Percentiles rank a stretch among this genome's conserved stretches.
These are phyloP conservation scores for Lathyrus aphaca DNA, from an alignment of 306 rosid genomes.

Conservation along the genomic window DNA sequence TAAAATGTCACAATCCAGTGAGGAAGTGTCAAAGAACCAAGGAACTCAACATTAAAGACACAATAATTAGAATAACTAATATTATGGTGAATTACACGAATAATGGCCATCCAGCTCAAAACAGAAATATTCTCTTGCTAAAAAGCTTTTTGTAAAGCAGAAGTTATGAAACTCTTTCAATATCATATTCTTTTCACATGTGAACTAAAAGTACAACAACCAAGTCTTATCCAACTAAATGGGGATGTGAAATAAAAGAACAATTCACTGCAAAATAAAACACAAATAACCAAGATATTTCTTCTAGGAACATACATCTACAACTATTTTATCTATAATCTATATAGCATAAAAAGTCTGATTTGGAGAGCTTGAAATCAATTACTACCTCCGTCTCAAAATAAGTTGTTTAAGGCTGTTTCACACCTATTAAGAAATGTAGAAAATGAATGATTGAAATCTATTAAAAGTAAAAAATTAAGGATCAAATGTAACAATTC, in stretches of 20 bases:
- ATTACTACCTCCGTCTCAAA: background rate
- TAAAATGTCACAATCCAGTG: no score
- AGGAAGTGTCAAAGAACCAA: constrained; percentile 6
- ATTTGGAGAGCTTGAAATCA: constrained; percentile 11
- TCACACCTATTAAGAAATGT: no score
- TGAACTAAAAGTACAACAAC: background rate
- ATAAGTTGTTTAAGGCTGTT: no score
- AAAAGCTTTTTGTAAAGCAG: constrained; percentile 17
- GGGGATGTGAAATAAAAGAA: constrained; percentile 7
- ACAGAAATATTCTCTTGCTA: constrained; percentile 1
- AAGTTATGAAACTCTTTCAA: background rate
- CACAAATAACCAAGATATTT: constrained; percentile 22
- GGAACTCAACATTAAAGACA: constrained; percentile 7
- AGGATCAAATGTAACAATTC: no score
- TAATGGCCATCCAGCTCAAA: background rate
- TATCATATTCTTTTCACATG: background rate
- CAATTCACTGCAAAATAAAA: constrained; percentile 19
- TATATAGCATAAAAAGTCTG: constrained; percentile 7
- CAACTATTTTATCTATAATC: constrained; percentile 24
- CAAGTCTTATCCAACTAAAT: no score
- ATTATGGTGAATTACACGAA: background rate
- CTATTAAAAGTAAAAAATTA: no score
- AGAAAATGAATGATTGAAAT: no score
- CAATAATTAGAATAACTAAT: background rate
- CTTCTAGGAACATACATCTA: constrained; percentile 23